Base-by-base conservation (phyloP, 106 monocot genomes). In the Phalaenopsis aphrodite region DNA sequence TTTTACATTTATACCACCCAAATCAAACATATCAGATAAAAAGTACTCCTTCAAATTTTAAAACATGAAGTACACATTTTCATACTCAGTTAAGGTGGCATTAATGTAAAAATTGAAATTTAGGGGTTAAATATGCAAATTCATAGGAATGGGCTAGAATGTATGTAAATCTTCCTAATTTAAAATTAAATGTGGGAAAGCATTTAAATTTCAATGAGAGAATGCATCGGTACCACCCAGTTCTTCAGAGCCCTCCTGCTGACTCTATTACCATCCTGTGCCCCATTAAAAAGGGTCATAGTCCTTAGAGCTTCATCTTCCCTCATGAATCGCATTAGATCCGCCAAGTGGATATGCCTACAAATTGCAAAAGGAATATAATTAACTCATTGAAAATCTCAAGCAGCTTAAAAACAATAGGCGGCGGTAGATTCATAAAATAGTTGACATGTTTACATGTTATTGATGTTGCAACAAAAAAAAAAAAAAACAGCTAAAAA, bases 281-380 rank as follows among this genome's bases (percentile, higher is more conserved):
- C 37, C 58, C 90, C 93, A 74, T 94, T 91, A 75, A 96, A 92
- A 42, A 96, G 82, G 61, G 81, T 84, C 84, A 96, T 83, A 12
- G 88, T 81, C 30, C 86, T 93, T 45, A 78, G 3, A 42, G 90
- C 96, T 84, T 96, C 96, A 30, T 96, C 93, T 80, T 87, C 84
- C 58, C 81, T 85, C 96, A 93, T 86, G 87, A 96, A 96, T 61
- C 88, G 88, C 93, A 91, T 85, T 55, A 96, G 46, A 81, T 96
- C 93, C 2, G 66, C 79, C 73, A 93, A 78, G 80, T 92, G 84
- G 67, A 96, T 88, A 77, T 93, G 85, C 88, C 96, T 96, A 74
- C 4, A n/a, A 74, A 17, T 41, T 72, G 49, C 49, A 49, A 49
- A 42, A 56, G 3, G 9, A 79, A 55, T n/a, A 76, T 49, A 37